Evolutionary conservation across 2,329 filamentous ascomycete genomes (phyloP).

Genomic region (Monosporascus sp.): DNA sequence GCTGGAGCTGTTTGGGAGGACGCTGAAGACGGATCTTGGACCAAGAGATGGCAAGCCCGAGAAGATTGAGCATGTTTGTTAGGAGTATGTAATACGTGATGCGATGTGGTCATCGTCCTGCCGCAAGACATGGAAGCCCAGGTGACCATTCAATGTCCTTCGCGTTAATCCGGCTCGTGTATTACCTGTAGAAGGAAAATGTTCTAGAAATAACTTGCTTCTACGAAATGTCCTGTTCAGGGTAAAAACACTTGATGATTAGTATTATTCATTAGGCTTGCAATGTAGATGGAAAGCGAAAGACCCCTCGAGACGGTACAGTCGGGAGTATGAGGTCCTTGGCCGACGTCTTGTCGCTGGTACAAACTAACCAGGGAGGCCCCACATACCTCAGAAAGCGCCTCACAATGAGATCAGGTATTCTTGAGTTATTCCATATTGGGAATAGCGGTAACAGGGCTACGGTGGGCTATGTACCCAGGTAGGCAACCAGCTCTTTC

Average conservation of each 20-base stretch:
- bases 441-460: not conserved
- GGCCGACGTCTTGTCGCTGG: not conserved
- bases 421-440: not conserved
- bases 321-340: not conserved
- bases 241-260: conserved; percentile 1
- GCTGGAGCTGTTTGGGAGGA: conserved; percentile 76
- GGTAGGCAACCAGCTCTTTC: not conserved
- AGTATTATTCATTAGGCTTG: not conserved
- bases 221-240: no score
- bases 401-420: not conserved
- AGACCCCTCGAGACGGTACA: not conserved
- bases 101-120: no score
- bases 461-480: not conserved
- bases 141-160: no score
- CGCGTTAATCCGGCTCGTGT: no score
- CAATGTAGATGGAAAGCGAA: not conserved
- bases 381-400: not conserved
- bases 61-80: conserved; percentile 70
- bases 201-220: no score
- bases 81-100: conserved; percentile 5
- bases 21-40: conserved; percentile 74
- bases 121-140: no score
- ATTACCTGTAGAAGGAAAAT: no score
- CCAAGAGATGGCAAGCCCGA: conserved; percentile 54
- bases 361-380: not conserved